Percentiles rank a stretch among this genome's conserved stretches.
These are phyloP conservation scores for Petunia secreta DNA, from an alignment of 257 asterid species.

Conservation along the genomic window DNA sequence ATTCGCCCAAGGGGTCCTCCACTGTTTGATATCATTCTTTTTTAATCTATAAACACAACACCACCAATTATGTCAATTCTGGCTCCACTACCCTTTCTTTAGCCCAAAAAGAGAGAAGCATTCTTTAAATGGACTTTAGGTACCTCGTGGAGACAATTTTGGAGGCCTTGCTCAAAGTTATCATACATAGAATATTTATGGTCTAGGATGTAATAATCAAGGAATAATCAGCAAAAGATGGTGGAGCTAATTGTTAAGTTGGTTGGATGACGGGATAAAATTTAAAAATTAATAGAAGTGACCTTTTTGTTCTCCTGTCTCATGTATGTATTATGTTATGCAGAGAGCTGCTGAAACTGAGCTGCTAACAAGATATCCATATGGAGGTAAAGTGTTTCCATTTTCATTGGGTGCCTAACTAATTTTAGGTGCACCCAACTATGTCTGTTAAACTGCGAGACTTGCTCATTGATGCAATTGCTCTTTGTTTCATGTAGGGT, in stretches of 20 bases:
- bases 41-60: neutral
- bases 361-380: slow-evolving; percentile 78
- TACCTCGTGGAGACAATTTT: neutral
- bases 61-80: neutral
- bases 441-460: neutral
- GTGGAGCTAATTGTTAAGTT: neutral
- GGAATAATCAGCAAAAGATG: neutral
- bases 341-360: slow-evolving; percentile 99
- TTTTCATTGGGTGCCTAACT: neutral
- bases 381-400: slow-evolving; percentile 69
- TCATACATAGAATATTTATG: neutral
- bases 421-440: neutral
- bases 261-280: neutral
- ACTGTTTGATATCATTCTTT: neutral
- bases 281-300: neutral
- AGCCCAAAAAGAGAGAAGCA: neutral
- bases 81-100: neutral
- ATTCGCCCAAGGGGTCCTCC: neutral
- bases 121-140: neutral
- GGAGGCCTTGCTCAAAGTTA: neutral
- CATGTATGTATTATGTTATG: slow-evolving; percentile 32
- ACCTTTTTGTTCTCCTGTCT: neutral
- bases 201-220: slow-evolving; percentile 8
- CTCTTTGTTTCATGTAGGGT: neutral
- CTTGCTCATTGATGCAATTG: neutral